Evolutionary conservation across 768 basidiomycete genomes (phyloP), one percentile per base, ranked within the genome.

Genomic region (Phanerochaete carnosa): DNA sequence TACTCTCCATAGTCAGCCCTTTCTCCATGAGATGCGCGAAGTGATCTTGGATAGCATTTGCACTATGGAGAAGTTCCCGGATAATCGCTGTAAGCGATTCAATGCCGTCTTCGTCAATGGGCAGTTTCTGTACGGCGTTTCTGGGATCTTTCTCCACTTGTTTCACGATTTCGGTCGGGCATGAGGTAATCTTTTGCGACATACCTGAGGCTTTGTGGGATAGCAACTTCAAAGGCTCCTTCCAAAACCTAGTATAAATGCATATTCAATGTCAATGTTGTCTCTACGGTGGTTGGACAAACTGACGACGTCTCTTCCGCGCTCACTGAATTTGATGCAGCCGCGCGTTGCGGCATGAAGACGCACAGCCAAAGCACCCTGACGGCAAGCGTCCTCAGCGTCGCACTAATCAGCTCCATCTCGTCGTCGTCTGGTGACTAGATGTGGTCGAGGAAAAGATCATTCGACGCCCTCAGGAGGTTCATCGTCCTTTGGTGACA

Each of bases 81-180:
- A 75, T 61, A 2, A 58, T 57, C 3, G 32, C 59, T 39, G 67
- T 70, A 54, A 75, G 59, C 50, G 26, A n/a, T n/a, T n/a, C 52
- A 6, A 15, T 23, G 5, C 33, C 35, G 33, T 54, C 22, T 6
- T 13, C 52, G 13, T 7, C 3, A 16, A 54, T 32, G 1, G 2
- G 15, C 11, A 1, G n/a, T 37, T 33, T 32, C 13, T 23, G 29
- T 3, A 30, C 52, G 13, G 32, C 32, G 4, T 54, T 12, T 15
- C 16, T 54, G 30, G 35, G 52, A 15, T 12, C 19, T 22, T 9
- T 32, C 30, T 54, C 52, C 13, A 32, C 23, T n/a, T 4, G 15
- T n/a, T 6, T 13, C 15, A 35, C 8, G 1, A 54, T 2, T 22
- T 23, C 32, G 35, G n/a, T 5, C 7, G 8, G 11, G 4, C 15